Conservation (phyloP, 2,329 filamentous ascomycete genomes). For the Dothistroma septosporum region DNA sequence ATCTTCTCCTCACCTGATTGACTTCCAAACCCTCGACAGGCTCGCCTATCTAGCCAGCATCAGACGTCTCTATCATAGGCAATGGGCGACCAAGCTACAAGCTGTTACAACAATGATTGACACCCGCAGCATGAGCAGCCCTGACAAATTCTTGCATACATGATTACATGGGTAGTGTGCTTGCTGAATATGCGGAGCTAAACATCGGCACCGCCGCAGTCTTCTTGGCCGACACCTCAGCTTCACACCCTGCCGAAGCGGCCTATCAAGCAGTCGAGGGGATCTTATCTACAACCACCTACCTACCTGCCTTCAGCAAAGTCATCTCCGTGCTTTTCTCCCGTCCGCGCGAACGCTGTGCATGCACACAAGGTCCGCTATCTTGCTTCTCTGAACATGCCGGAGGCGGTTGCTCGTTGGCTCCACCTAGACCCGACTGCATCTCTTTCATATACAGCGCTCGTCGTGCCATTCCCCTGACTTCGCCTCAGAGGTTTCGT, state of each 20-base stretch:
- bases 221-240: background rate
- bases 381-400: background rate
- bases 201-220: background rate
- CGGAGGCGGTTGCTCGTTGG: no score
- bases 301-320: background rate
- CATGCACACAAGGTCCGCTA: background rate
- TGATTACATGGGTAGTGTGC: background rate
- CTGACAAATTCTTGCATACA: background rate
- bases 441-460: no score
- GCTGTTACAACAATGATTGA: no score
- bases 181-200: background rate
- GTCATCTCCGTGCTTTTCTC: background rate
- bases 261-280: background rate
- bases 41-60: background rate
- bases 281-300: background rate
- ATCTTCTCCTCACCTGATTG: background rate
- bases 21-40: background rate
- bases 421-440: no score
- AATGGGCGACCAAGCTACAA: background rate
- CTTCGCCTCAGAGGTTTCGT: no score
- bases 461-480: no score
- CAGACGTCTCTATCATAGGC: background rate
- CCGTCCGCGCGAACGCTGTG: background rate
- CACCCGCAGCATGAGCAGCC: no score
- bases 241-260: background rate